Percentiles rank a stretch among this genome's conserved stretches.
Conservation (phyloP, 2,329 filamentous ascomycete genomes). For the Exophiala calicioides region DNA sequence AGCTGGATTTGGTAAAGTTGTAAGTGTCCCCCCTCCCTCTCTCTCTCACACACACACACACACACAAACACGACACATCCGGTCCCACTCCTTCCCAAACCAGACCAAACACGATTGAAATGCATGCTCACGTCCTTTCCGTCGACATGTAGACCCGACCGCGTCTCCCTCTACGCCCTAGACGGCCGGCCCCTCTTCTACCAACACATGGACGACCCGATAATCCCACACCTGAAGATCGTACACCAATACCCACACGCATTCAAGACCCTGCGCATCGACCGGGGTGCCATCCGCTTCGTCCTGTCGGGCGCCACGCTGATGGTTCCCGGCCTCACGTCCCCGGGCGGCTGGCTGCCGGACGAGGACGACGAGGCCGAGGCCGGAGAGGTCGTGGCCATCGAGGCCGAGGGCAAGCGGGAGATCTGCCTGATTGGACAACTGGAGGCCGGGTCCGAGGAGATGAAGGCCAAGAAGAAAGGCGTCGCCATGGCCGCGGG, state of each 20-base stretch:
- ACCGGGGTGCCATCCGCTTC: slow-evolving; percentile 94
- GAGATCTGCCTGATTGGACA: slow-evolving; percentile 86
- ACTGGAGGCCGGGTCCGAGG: slow-evolving; percentile 79
- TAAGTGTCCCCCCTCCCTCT: slow-evolving; percentile 36
- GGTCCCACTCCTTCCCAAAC: neutral
- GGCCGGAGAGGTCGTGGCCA: slow-evolving; percentile 80
- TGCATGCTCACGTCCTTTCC: neutral
- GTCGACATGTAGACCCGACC: slow-evolving; percentile 64
- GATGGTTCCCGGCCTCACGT: slow-evolving; percentile 94
- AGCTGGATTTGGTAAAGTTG: slow-evolving; percentile 87
- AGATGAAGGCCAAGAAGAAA: slow-evolving; percentile 93
- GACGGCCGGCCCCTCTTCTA: slow-evolving; percentile 78
- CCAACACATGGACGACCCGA: slow-evolving; percentile 74
- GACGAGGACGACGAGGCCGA: slow-evolving; percentile 67
- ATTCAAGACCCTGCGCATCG: slow-evolving; percentile 84
- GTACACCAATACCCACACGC: slow-evolving; percentile 86
- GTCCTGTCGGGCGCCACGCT: slow-evolving; percentile 89
- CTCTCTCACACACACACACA: no score
- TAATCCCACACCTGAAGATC: slow-evolving; percentile 84
- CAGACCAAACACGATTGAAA: neutral
- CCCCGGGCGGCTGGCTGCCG: slow-evolving; percentile 76
- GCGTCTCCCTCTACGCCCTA: slow-evolving; percentile 83
- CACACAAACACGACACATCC: no score
- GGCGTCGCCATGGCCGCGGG: slow-evolving; percentile 90
- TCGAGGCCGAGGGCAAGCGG: slow-evolving; percentile 90